Evolutionary conservation across 2,329 filamentous ascomycete species (phyloP).

Genomic region (Fusarium illudens): DNA sequence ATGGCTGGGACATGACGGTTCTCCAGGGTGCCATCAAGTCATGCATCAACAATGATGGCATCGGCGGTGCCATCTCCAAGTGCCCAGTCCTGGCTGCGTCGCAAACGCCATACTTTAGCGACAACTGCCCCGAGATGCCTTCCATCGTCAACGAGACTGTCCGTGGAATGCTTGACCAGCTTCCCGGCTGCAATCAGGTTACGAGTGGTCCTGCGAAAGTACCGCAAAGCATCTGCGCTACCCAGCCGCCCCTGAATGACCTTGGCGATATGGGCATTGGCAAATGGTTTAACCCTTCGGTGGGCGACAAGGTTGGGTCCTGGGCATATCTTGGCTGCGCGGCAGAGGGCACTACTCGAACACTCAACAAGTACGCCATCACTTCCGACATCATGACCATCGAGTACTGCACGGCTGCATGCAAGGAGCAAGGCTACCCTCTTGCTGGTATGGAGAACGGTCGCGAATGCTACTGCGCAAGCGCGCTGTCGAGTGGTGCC

Average conservation of each 20-base stretch:
- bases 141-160: slow-evolving; percentile 29
- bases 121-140: slow-evolving; percentile 35
- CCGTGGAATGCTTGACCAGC: slow-evolving; percentile 25
- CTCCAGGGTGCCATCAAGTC: slow-evolving; percentile 29
- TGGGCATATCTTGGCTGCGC: slow-evolving; percentile 35
- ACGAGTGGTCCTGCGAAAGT: slow-evolving; percentile 25
- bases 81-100: slow-evolving; percentile 32
- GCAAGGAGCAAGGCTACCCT: slow-evolving; percentile 32
- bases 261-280: slow-evolving; percentile 9
- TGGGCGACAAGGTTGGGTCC: slow-evolving; percentile 26
- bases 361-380: slow-evolving; percentile 30
- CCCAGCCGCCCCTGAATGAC: slow-evolving; percentile 23
- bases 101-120: slow-evolving; percentile 29
- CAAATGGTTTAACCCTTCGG: slow-evolving; percentile 24
- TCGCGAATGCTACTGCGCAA: slow-evolving; percentile 35
- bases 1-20: slow-evolving; percentile 30
- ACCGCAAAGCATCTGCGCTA: slow-evolving; percentile 5
- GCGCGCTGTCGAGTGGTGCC: slow-evolving; percentile 16
- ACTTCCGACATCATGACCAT: slow-evolving; percentile 29
- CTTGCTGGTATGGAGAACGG: slow-evolving; percentile 35
- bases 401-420: slow-evolving; percentile 31
- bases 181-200: slow-evolving; percentile 34
- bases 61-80: slow-evolving; percentile 16
- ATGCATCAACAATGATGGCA: slow-evolving; percentile 34
- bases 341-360: slow-evolving; percentile 18